Evolutionary conservation across 257 asterid species (phyloP).

Genomic region (Solanum lycopersicoides): DNA sequence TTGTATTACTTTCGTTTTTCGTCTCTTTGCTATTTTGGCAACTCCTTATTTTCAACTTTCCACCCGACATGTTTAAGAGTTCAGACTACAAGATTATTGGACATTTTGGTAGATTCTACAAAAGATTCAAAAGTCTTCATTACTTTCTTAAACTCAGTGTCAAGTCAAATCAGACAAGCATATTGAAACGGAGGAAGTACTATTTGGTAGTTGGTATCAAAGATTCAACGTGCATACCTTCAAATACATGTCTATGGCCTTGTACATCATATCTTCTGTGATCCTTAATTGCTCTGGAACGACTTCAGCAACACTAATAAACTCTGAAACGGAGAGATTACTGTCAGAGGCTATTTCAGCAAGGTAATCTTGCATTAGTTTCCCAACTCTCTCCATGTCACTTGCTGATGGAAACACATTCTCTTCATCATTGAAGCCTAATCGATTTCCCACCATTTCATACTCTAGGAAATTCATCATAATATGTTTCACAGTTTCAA

Average conservation of each 20-base stretch:
- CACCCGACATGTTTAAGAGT: background rate
- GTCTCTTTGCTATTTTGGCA: too few species aligned
- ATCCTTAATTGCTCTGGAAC: constrained; percentile 48
- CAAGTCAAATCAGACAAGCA: background rate
- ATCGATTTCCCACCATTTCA: constrained; percentile 31
- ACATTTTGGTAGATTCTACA: background rate
- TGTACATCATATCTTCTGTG: constrained; percentile 76
- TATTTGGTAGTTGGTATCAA: background rate
- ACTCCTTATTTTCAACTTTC: background rate
- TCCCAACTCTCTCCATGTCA: constrained; percentile 42
- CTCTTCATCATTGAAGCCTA: constrained; percentile 26
- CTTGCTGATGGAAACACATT: constrained; percentile 13
- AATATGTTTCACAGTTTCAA: constrained; percentile 58
- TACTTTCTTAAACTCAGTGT: background rate
- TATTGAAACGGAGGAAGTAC: background rate
- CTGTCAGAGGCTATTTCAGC: constrained; percentile 62
- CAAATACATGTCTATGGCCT: constrained; percentile 75
- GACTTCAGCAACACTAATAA: constrained; percentile 47
- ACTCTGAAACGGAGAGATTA: constrained; percentile 43
- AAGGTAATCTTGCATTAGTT: constrained; percentile 57
- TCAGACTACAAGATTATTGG: background rate
- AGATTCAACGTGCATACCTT: constrained; percentile 32
- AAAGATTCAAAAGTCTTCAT: background rate
- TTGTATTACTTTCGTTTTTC: background rate
- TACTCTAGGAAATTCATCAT: constrained; percentile 42